Base-by-base conservation (phyloP, 345 rosid species). In the Moricandia moricandioides region DNA sequence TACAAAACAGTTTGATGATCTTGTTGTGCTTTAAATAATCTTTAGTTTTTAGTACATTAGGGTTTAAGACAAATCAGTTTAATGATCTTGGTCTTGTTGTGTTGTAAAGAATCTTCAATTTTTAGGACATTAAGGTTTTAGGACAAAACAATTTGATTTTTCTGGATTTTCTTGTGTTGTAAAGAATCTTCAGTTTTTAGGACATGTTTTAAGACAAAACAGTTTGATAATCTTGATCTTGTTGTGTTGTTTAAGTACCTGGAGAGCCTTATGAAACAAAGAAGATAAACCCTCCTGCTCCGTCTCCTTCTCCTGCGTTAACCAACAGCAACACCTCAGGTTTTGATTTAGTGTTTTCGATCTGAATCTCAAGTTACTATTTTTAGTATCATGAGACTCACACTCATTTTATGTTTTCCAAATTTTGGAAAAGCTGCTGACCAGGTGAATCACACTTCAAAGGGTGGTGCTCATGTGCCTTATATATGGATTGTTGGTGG, bases 401-500 rank as follows among this genome's bases (percentile, higher is more conserved):
- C 7, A 17, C 65, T 64, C 6, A 7, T 70, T 14, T 47, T 37
- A 7, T 11, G 66, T 62, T 74, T 61, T 54, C 67, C 60, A 56
- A 43, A 74, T 75, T 83, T 84, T 86, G 61, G 63, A 40, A 91
- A 90, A 45, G 52, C 52, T 45, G 98, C 64, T 59, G 84, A 57
- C 67, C 76, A 81, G 78, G 84, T 37, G 73, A 64, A 70, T 75
- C 95, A 78, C 68, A 87, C 74, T 81, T 72, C 70, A 65, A 74
- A 79, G 54, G 30, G 45, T 64, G 35, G 58, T 62, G 49, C 49
- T 45, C 93, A 72, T 73, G 84, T 86, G 71, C 88, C 91, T 55
- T 88, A 87, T 34, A 89, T 79, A 77, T 94, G 97, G 98, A 91
- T 91, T 70, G 78, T 91, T 54, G 96, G 96, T 51, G 88, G 93